Conservation (phyloP, 257 asterid genomes). For the Capsicum rhomboideum region DNA sequence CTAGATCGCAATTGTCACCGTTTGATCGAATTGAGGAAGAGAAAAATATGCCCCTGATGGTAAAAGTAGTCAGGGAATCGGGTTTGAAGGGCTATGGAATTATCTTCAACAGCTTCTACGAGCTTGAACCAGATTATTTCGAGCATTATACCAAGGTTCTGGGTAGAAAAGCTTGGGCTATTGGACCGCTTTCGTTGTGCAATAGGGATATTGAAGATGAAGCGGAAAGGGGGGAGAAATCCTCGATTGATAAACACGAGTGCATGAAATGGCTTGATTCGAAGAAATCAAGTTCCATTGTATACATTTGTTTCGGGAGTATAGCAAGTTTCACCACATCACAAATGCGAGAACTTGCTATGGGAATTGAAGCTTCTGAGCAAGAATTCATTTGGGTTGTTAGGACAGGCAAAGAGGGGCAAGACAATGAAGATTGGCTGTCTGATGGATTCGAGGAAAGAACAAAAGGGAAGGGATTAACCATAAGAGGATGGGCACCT, state of each 20-base stretch:
- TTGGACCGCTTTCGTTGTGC: constrained; percentile 37
- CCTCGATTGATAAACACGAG: constrained; percentile 39
- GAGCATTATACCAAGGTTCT: constrained; percentile 25
- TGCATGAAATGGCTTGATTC: no score
- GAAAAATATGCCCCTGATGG: background rate
- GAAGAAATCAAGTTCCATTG: no score
- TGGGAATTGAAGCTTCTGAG: no score
- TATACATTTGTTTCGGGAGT: no score
- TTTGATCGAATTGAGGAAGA: background rate
- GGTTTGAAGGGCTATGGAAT: constrained; percentile 30
- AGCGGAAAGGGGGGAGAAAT: constrained; percentile 24
- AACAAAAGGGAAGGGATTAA: no score
- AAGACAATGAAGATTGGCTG: no score
- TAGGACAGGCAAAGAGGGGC: no score
- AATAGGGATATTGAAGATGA: constrained; percentile 1
- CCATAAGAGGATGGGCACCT: no score
- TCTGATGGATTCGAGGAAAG: no score
- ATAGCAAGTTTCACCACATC: no score
- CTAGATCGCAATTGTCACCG: constrained; percentile 22
- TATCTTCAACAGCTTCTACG: constrained; percentile 42
- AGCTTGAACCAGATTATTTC: constrained; percentile 37
- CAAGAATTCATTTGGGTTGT: no score
- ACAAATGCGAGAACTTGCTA: no score
- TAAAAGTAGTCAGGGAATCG: constrained; percentile 8
- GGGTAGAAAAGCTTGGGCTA: constrained; percentile 32